These are phyloP conservation scores for Boletus holoroseus DNA, from an alignment of 1,284 basidiomycete species.

Conservation along the genomic window DNA sequence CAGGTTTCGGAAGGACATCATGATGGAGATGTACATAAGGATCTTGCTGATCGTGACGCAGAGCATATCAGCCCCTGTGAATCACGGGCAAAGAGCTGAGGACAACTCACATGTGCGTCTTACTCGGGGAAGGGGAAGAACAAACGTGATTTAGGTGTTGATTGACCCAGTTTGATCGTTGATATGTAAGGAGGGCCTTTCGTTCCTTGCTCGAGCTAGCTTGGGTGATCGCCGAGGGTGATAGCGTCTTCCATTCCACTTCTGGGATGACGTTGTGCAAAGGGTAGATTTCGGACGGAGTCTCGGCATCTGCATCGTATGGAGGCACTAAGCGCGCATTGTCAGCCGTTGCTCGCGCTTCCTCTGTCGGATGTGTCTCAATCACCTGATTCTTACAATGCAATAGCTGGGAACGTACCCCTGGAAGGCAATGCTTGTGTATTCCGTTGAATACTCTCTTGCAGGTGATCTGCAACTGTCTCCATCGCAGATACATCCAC, in stretches of 20 bases:
- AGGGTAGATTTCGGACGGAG: conserved; percentile 71
- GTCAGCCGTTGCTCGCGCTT: conserved; percentile 58
- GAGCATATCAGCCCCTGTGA: background rate
- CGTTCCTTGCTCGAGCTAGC: conserved; percentile 48
- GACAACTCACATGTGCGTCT: conserved; percentile 49
- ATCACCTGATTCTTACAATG: background rate
- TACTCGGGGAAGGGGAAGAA: conserved; percentile 46
- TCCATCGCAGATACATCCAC: conserved; percentile 84
- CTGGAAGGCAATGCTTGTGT: conserved; percentile 61
- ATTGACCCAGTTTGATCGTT: conserved; percentile 64
- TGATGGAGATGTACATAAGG: conserved; percentile 70
- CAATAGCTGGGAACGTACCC: conserved; percentile 40
- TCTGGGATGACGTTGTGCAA: conserved; percentile 73
- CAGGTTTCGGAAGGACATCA: conserved; percentile 64
- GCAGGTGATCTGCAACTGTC: conserved; percentile 70
- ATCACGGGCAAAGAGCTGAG: background rate
- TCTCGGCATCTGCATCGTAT: conserved; percentile 59
- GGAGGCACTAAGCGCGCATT: conserved; percentile 68
- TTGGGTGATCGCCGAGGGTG: conserved; percentile 49
- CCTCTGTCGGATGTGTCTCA: conserved; percentile 40
- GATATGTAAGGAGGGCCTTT: conserved; percentile 53
- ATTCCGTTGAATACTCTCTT: conserved; percentile 72
- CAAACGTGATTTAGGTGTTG: conserved; percentile 47
- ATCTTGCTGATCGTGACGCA: conserved; percentile 51
- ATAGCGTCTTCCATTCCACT: conserved; percentile 66